These are phyloP conservation scores for Crithidia acanthocephali DNA, from an alignment of 208 protist species.

Conservation along the genomic window DNA sequence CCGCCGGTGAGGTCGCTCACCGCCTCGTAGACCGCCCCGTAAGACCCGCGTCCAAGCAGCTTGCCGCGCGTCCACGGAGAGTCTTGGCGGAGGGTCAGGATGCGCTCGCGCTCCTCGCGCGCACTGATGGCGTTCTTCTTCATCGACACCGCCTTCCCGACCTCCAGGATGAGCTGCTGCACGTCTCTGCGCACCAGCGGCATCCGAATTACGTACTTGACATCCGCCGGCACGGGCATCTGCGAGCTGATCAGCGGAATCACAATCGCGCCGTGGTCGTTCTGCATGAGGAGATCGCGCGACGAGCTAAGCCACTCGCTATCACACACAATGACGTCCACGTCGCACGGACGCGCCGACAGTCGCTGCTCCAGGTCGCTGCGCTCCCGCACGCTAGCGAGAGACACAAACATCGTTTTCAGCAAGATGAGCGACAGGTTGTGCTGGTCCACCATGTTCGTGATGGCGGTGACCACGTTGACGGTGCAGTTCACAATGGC, in stretches of 20 bases:
- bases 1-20: conserved; percentile 92
- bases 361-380: conserved; percentile 81
- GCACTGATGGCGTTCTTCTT: conserved; percentile 86
- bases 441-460: conserved; percentile 89
- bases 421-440: conserved; percentile 89
- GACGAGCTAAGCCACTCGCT: conserved; percentile 80
- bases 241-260: conserved; percentile 66
- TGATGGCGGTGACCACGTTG: conserved; percentile 87
- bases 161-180: conserved; percentile 75
- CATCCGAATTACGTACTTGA: conserved; percentile 73
- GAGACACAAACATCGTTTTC: conserved; percentile 91
- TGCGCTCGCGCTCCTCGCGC: conserved; percentile 83
- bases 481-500: conserved; percentile 89
- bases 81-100: conserved; percentile 88
- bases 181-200: conserved; percentile 78
- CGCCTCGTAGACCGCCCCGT: conserved; percentile 91
- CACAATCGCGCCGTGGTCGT: conserved; percentile 70
- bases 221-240: conserved; percentile 47
- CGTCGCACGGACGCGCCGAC: conserved; percentile 65
- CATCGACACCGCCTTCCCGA: conserved; percentile 79
- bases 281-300: conserved; percentile 64
- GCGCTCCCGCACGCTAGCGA: conserved; percentile 77
- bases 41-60: conserved; percentile 86
- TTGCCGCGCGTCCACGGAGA: conserved; percentile 92
- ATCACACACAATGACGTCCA: conserved; percentile 90